Percentiles rank a stretch among this genome's conserved stretches.
Evolutionary conservation across 352 stramenopile genomes (phyloP).

Genomic region (Phytophthora macrochlamydospora): DNA sequence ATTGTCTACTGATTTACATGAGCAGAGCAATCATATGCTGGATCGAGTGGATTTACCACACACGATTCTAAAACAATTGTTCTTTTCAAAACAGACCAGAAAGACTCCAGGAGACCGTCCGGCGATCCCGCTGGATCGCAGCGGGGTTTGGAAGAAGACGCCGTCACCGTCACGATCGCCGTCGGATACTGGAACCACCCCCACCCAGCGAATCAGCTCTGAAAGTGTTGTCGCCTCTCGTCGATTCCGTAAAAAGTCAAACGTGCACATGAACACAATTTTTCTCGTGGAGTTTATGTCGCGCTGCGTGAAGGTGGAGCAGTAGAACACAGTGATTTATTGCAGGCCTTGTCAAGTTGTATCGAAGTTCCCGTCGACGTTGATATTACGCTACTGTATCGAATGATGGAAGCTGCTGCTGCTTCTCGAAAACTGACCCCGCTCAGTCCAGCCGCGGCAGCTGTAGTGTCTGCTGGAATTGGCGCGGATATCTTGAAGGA

Average conservation of each 20-base stretch:
- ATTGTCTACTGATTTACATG: conserved; percentile 48
- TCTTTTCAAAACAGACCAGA: conserved; percentile 37
- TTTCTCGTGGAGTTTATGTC: conserved; percentile 87
- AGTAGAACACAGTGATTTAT: conserved; percentile 85
- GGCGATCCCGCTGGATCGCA: conserved; percentile 27
- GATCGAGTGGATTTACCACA: conserved; percentile 44
- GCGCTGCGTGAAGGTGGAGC: conserved; percentile 71
- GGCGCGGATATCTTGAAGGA: conserved; percentile 58
- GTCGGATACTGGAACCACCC: not conserved
- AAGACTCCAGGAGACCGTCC: conserved; percentile 28
- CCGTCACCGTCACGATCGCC: conserved; percentile 21
- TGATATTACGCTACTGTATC: conserved; percentile 88
- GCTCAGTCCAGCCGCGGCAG: conserved; percentile 36
- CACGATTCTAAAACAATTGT: conserved; percentile 59
- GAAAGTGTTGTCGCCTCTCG: conserved; percentile 42
- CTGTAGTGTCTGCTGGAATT: conserved; percentile 49
- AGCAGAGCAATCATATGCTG: conserved; percentile 31
- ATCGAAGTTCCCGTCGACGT: conserved; percentile 85
- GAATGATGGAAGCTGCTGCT: conserved; percentile 67
- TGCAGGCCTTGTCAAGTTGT: conserved; percentile 87
- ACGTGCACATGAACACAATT: conserved; percentile 87
- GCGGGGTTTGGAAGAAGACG: conserved; percentile 28
- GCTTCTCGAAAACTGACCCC: conserved; percentile 29
- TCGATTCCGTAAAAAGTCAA: conserved; percentile 86
- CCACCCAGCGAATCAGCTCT: conserved; percentile 18